Conservation (phyloP, 805 yeast species). For the Saturnispora serradocipensis region DNA sequence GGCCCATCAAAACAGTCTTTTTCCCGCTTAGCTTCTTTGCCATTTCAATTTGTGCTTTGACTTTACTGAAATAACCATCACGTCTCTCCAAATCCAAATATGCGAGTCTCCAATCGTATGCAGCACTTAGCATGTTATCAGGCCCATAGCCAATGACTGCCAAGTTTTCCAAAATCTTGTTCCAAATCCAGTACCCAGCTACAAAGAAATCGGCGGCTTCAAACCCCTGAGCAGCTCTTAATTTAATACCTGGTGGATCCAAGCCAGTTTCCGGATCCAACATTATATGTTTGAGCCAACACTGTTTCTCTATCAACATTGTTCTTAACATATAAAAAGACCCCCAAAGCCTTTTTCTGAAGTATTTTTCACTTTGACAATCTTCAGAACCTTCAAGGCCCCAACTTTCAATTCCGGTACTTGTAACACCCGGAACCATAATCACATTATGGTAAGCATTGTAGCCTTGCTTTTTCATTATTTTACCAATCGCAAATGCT, state of each 20-base stretch:
- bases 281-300: conserved; percentile 91
- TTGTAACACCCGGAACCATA: conserved; percentile 92
- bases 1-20: conserved; percentile 74
- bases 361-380: conserved; percentile 78
- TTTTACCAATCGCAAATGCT: conserved; percentile 79
- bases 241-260: conserved; percentile 74
- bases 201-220: conserved; percentile 95
- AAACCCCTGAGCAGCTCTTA: conserved; percentile 92
- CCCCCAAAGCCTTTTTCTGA: conserved; percentile 93
- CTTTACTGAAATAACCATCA: conserved; percentile 74
- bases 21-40: conserved; percentile 42
- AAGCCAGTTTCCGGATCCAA: conserved; percentile 86
- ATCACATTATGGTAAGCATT: conserved; percentile 68
- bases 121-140: conserved; percentile 79
- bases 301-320: conserved; percentile 82
- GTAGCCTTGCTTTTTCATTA: conserved; percentile 42
- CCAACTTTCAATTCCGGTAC: conserved; percentile 95
- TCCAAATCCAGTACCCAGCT: conserved; percentile 99
- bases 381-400: conserved; percentile 63
- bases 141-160: conserved; percentile 94
- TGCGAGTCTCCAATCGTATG: conserved; percentile 94
- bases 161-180: conserved; percentile 84
- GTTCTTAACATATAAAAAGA: conserved; percentile 89
- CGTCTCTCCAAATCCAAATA: conserved; percentile 81
- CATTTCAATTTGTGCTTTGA: conserved; percentile 67